Percentiles rank a stretch among this genome's conserved stretches.
These are phyloP conservation scores for Hydnum rufescens DNA, from an alignment of 768 basidiomycete genomes.

Conservation along the genomic window DNA sequence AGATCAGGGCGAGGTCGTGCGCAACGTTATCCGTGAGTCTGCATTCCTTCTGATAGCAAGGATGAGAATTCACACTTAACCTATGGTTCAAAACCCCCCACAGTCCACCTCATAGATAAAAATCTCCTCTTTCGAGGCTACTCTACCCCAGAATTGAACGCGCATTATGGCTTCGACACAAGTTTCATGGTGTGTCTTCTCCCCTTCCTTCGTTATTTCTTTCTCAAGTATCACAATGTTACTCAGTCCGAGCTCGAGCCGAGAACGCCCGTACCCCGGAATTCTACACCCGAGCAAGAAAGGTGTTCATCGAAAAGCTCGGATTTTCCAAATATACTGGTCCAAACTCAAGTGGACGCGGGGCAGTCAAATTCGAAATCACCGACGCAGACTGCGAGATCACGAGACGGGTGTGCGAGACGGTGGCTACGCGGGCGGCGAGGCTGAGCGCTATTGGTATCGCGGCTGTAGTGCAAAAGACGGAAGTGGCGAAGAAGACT, in stretches of 20 bases:
- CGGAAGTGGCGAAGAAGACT: conserved; percentile 26
- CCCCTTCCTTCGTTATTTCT: too few species aligned
- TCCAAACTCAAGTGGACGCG: too few species aligned
- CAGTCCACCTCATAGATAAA: conserved; percentile 21
- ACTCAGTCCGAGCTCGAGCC: too few species aligned
- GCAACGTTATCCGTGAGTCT: conserved; percentile 40
- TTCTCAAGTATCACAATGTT: too few species aligned
- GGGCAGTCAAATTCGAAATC: conserved; percentile 25
- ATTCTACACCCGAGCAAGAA: conserved; percentile 15
- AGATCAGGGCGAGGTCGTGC: conserved; percentile 80
- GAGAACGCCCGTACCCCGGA: neutral
- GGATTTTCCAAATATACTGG: too few species aligned
- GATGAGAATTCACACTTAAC: conserved; percentile 17
- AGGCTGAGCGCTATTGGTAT: conserved; percentile 71
- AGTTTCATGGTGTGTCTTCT: conserved; percentile 73
- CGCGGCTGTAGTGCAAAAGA: conserved; percentile 71
- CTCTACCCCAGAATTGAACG: conserved; percentile 52
- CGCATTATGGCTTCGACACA: conserved; percentile 87
- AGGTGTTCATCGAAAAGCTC: conserved; percentile 41
- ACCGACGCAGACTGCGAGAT: conserved; percentile 34
- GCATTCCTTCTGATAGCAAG: conserved; percentile 45
- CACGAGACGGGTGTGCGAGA: conserved; percentile 56
- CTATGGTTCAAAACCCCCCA: conserved; percentile 26
- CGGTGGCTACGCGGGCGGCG: conserved; percentile 70
- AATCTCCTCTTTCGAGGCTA: conserved; percentile 55